phyloP scores from a whole-genome alignment of 148 eudicot species.

The Arbutus unedo region DNA sequence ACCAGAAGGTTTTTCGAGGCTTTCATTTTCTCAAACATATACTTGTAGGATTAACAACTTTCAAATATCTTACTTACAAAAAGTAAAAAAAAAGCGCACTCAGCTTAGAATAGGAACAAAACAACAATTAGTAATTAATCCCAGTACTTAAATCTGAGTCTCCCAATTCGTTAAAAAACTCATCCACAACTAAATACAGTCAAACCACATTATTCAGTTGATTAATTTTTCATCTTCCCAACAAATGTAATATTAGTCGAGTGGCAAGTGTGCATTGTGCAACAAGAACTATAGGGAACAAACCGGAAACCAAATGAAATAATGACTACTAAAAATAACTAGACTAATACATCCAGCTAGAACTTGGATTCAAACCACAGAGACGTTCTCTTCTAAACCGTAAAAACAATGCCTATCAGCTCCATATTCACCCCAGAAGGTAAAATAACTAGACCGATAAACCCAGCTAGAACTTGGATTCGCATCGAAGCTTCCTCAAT shows the following conservation, averaged over 20 bases:
- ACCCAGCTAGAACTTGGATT: neutral
- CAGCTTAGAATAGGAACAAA: neutral
- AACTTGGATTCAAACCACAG: neutral
- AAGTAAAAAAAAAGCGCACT: neutral
- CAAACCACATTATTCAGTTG: neutral
- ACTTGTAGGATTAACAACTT: neutral
- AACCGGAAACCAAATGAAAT: neutral
- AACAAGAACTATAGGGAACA: neutral
- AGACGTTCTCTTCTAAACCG: neutral
- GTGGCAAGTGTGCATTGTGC: neutral
- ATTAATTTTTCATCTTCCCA: neutral
- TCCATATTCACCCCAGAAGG: neutral
- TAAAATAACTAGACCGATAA: neutral
- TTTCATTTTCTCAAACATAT: neutral
- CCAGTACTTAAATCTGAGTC: neutral
- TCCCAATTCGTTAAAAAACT: neutral
- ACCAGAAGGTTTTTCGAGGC: neutral
- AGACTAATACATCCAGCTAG: neutral
- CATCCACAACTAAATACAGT: neutral
- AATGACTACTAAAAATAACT: neutral
- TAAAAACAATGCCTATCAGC: neutral
- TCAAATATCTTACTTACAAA: neutral
- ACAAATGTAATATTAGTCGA: neutral
- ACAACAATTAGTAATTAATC: neutral
- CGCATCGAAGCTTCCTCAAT: neutral